Percentiles rank a stretch among this genome's conserved stretches.
These are phyloP conservation scores for Aureoboletus auriporus DNA, from an alignment of 768 basidiomycete species.

Conservation along the genomic window DNA sequence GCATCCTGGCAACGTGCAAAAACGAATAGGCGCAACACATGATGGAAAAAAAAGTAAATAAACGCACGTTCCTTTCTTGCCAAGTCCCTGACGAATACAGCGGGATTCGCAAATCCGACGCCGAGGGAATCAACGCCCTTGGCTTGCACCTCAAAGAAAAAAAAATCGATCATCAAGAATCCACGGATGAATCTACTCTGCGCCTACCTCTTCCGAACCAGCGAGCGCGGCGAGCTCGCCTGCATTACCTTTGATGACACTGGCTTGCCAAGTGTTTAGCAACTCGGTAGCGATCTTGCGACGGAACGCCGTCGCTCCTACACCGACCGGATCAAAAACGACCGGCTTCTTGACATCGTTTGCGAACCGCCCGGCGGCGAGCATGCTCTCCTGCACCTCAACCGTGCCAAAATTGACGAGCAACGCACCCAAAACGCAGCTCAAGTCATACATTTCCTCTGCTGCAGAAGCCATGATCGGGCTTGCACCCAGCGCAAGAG, in stretches of 20 bases:
- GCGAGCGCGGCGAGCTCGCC: slow-evolving; percentile 81
- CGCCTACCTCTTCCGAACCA: slow-evolving; percentile 65
- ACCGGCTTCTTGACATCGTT: slow-evolving; percentile 71
- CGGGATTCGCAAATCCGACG: slow-evolving; percentile 71
- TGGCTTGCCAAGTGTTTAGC: slow-evolving; percentile 74
- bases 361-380: slow-evolving; percentile 65
- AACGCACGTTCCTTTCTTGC: slow-evolving; percentile 72
- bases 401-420: slow-evolving; percentile 89
- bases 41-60: neutral
- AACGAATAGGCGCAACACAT: neutral
- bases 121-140: slow-evolving; percentile 89
- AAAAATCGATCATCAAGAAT: neutral
- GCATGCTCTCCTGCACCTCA: slow-evolving; percentile 67
- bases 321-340: slow-evolving; percentile 89
- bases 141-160: slow-evolving; percentile 49
- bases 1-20: slow-evolving; percentile 48
- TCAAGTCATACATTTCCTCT: slow-evolving; percentile 78
- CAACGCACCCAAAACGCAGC: slow-evolving; percentile 59
- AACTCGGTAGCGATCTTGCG: slow-evolving; percentile 56
- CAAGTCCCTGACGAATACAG: slow-evolving; percentile 59
- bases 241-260: slow-evolving; percentile 93
- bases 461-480: slow-evolving; percentile 92
- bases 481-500: slow-evolving; percentile 81
- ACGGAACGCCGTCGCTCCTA: slow-evolving; percentile 77
- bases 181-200: neutral